Evolutionary conservation across 140 eudicot species (phyloP).

Genomic region (Cichorium intybus): DNA sequence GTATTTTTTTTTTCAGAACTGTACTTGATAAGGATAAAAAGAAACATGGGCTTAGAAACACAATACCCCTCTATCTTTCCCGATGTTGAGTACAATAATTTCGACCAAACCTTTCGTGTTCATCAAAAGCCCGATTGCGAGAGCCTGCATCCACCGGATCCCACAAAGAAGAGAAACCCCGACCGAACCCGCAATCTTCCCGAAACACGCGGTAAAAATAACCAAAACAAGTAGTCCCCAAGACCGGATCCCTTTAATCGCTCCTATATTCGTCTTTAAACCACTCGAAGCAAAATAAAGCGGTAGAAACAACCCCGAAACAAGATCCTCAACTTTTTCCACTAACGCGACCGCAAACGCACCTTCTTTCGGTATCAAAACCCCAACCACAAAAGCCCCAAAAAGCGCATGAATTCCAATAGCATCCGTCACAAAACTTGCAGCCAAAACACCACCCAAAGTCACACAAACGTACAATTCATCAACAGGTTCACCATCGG

Average conservation of each 20-base stretch:
- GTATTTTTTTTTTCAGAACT: too few species aligned
- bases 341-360: slow-evolving; percentile 69
- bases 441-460: slow-evolving; percentile 61
- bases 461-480: slow-evolving; percentile 71
- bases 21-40: too few species aligned
- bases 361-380: slow-evolving; percentile 80
- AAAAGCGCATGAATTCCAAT: slow-evolving; percentile 83
- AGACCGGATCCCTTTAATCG: slow-evolving; percentile 61
- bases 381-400: slow-evolving; percentile 85
- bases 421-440: slow-evolving; percentile 65
- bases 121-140: slow-evolving; percentile 70
- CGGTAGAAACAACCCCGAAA: slow-evolving; percentile 71
- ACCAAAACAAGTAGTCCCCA: slow-evolving; percentile 74
- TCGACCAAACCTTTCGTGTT: slow-evolving; percentile 79
- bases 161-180: slow-evolving; percentile 47
- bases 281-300: slow-evolving; percentile 80
- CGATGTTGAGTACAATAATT: slow-evolving; percentile 74
- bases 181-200: slow-evolving; percentile 74
- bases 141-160: slow-evolving; percentile 53
- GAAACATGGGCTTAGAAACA: neutral
- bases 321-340: slow-evolving; percentile 84
- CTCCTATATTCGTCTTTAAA: slow-evolving; percentile 66
- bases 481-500: slow-evolving; percentile 66
- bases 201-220: slow-evolving; percentile 65
- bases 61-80: slow-evolving; percentile 72